Evolutionary conservation across 768 basidiomycete species (phyloP).

Genomic region (Naganishia friedmannii): DNA sequence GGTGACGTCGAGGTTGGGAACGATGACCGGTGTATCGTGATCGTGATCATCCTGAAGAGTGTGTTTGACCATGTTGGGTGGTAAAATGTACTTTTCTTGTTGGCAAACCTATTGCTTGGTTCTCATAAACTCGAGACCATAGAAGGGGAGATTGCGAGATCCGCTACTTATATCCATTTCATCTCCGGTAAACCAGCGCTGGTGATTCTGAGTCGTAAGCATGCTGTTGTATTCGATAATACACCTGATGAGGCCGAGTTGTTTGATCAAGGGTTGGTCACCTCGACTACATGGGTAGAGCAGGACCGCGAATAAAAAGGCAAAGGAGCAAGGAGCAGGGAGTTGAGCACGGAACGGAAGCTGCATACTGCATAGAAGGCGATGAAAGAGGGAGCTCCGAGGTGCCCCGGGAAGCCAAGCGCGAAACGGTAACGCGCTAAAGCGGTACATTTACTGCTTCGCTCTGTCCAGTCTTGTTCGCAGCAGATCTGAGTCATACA

Average conservation of each 20-base stretch:
- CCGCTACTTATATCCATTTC: conserved; percentile 10
- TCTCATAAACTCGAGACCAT: neutral
- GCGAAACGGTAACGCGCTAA: too few species aligned
- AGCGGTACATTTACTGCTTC: too few species aligned
- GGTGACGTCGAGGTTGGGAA: neutral
- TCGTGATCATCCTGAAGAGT: neutral
- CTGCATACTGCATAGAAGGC: too few species aligned
- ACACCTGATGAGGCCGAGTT: neutral
- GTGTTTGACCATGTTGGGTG: neutral
- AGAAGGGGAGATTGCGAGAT: neutral
- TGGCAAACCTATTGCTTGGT: neutral
- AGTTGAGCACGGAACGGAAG: too few species aligned
- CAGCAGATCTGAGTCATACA: too few species aligned
- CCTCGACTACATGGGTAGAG: too few species aligned
- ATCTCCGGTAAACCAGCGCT: too few species aligned
- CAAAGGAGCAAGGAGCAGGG: too few species aligned
- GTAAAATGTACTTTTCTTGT: neutral
- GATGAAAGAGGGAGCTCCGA: too few species aligned
- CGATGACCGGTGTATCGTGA: neutral
- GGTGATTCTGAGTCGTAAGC: neutral
- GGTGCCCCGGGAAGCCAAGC: too few species aligned
- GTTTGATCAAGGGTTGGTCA: neutral
- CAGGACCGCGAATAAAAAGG: too few species aligned
- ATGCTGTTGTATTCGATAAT: neutral
- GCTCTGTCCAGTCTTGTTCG: too few species aligned